phyloP scores from a whole-genome alignment of 1,139 yeast genomes.

The Candida tetrigidarum region DNA sequence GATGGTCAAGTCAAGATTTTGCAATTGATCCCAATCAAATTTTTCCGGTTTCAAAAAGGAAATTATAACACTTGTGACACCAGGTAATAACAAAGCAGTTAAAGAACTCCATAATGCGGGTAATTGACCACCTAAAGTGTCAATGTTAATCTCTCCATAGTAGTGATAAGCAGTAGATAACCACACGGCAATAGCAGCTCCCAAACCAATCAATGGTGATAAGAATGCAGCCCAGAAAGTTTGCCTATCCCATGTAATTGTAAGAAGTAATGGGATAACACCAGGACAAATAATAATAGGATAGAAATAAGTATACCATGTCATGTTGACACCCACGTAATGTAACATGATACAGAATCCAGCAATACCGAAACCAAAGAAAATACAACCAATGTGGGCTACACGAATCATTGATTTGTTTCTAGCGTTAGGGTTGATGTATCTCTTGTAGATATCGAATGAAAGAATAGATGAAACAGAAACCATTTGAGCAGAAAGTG shows the following conservation, averaged over 20 bases:
- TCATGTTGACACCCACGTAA: conserved; percentile 34
- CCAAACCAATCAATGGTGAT: conserved; percentile 30
- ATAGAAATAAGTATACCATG: conserved; percentile 40
- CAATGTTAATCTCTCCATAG: conserved; percentile 28
- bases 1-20: conserved; percentile 23
- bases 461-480: conserved; percentile 35
- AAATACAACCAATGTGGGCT: conserved; percentile 31
- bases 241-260: conserved; percentile 38
- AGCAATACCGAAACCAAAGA: conserved; percentile 33
- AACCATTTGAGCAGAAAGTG: conserved; percentile 36
- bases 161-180: conserved; percentile 28
- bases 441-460: conserved; percentile 35
- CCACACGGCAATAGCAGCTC: conserved; percentile 30
- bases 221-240: conserved; percentile 30
- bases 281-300: conserved; percentile 43
- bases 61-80: conserved; percentile 27
- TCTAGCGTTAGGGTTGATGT: conserved; percentile 30
- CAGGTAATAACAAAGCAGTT: conserved; percentile 37
- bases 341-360: conserved; percentile 36
- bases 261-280: conserved; percentile 35
- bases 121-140: conserved; percentile 31
- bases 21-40: conserved; percentile 37
- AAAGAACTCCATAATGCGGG: conserved; percentile 38
- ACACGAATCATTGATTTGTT: conserved; percentile 31
- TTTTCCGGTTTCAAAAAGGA: conserved; percentile 30